A percentile compares a stretch with the other conserved stretches of the same genome.
phyloP scores from a whole-genome alignment of 352 stramenopile species.

The Pythium dissimile region DNA sequence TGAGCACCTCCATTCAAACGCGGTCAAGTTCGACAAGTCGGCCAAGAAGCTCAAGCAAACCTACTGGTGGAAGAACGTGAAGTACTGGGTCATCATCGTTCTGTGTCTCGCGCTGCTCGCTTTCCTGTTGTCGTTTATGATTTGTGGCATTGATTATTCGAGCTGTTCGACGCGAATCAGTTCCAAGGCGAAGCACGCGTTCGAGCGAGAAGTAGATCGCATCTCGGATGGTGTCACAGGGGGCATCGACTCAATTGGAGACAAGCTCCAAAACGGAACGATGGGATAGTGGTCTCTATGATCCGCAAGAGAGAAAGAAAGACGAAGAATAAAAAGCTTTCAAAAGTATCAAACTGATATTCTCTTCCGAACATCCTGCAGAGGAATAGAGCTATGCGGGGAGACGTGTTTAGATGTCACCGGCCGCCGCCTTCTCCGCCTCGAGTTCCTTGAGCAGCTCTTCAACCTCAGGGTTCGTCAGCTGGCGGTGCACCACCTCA shows the following conservation, averaged over 20 bases:
- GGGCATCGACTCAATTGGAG: conserved; percentile 7
- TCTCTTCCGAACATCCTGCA: background rate
- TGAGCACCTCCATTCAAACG: conserved; percentile 94
- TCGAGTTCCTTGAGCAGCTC: conserved; percentile 90
- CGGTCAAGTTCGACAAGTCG: conserved; percentile 95
- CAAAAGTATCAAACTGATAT: conserved; percentile 15
- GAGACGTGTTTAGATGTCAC: conserved; percentile 91
- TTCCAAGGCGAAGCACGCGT: conserved; percentile 28
- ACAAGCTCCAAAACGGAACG: conserved; percentile 26
- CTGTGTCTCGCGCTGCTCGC: conserved; percentile 52
- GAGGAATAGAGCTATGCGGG: background rate
- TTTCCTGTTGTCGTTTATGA: conserved; percentile 59
- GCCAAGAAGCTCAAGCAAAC: conserved; percentile 90
- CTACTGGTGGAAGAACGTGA: conserved; percentile 88
- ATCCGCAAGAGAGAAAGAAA: background rate
- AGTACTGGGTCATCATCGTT: conserved; percentile 65
- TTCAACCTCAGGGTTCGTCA: conserved; percentile 91
- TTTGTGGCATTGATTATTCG: conserved; percentile 74
- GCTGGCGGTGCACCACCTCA: conserved; percentile 92
- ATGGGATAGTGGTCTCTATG: conserved; percentile 8
- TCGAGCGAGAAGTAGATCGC: conserved; percentile 14
- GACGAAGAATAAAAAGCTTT: conserved; percentile 1
- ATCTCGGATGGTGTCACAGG: conserved; percentile 15
- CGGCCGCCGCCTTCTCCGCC: conserved; percentile 78
- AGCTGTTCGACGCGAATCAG: conserved; percentile 50